These are phyloP conservation scores for Thymus mandschuricus DNA, from an alignment of 257 asterid genomes.

Conservation along the genomic window DNA sequence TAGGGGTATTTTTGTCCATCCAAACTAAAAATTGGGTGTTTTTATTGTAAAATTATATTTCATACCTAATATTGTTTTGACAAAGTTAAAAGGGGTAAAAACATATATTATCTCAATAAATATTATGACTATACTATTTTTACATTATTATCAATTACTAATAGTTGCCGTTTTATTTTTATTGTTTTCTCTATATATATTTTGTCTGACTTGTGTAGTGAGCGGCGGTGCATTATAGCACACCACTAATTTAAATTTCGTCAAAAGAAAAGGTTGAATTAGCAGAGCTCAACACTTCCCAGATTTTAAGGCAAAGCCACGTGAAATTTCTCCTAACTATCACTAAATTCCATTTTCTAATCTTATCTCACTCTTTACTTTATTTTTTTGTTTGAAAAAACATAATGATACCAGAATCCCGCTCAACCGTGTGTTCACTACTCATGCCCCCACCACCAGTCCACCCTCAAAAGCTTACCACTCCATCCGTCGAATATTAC, in stretches of 20 bases:
- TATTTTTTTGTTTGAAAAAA: slow-evolving; percentile 1
- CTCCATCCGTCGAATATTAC: too few species aligned
- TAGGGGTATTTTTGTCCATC: too few species aligned
- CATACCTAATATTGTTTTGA: too few species aligned
- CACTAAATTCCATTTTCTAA: slow-evolving; percentile 36
- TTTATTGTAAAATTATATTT: too few species aligned
- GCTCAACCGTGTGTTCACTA: slow-evolving; percentile 2
- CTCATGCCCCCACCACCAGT: neutral
- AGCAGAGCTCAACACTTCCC: slow-evolving; percentile 41
- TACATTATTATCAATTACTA: too few species aligned
- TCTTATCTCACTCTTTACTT: neutral
- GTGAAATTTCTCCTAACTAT: slow-evolving; percentile 28
- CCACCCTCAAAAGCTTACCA: too few species aligned
- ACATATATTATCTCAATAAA: too few species aligned
- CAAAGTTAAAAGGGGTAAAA: too few species aligned
- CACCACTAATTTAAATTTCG: neutral
- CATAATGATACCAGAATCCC: slow-evolving; percentile 33
- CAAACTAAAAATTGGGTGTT: too few species aligned
- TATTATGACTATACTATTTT: too few species aligned
- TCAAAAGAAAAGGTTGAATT: slow-evolving; percentile 10
- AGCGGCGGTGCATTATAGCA: neutral
- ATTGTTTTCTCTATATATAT: neutral
- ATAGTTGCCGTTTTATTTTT: neutral
- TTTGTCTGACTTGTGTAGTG: neutral
- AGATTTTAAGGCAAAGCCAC: slow-evolving; percentile 54